phyloP scores from a whole-genome alignment of 2,329 filamentous ascomycete genomes.

The Coniochaeta hoffmannii region DNA sequence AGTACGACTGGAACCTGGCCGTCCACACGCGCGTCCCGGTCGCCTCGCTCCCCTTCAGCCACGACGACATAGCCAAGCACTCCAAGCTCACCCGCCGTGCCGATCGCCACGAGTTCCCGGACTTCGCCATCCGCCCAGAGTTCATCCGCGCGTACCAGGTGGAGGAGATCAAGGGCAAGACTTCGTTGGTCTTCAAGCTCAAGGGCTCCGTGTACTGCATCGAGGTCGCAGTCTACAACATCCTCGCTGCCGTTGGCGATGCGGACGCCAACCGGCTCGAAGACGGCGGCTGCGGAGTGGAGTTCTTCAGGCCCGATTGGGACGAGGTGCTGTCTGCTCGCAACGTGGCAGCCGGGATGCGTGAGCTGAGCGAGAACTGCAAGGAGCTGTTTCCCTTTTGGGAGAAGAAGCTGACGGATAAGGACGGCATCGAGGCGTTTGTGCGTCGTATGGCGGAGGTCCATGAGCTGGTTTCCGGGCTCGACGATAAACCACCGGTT shows the following conservation, averaged over 20 bases:
- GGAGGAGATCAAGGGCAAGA: slow-evolving; percentile 22
- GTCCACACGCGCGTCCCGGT: slow-evolving; percentile 16
- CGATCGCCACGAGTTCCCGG: slow-evolving; percentile 18
- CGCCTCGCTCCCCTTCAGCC: slow-evolving; percentile 9
- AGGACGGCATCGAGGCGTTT: not conserved
- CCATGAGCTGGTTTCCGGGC: not conserved
- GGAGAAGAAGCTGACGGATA: not conserved
- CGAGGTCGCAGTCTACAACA: slow-evolving; percentile 26
- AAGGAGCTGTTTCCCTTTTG: not conserved
- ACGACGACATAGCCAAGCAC: slow-evolving; percentile 16
- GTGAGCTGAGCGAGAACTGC: not conserved
- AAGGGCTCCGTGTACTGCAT: slow-evolving; percentile 22
- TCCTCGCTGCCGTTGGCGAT: slow-evolving; percentile 14
- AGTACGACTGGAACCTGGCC: slow-evolving; percentile 29
- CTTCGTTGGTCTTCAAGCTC: slow-evolving; percentile 24
- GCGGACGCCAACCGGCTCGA: not conserved
- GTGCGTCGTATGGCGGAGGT: not conserved
- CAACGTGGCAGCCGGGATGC: not conserved
- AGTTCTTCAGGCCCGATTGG: not conserved
- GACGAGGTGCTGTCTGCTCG: not conserved
- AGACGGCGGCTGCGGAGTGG: not conserved
- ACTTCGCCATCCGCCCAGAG: slow-evolving; percentile 10
- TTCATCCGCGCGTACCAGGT: slow-evolving; percentile 13
- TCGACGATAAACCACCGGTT: not conserved
- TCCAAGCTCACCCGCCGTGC: slow-evolving; percentile 14